Base-by-base conservation (phyloP, 495 filamentous ascomycete species). In the Elaphomyces granulatus region DNA sequence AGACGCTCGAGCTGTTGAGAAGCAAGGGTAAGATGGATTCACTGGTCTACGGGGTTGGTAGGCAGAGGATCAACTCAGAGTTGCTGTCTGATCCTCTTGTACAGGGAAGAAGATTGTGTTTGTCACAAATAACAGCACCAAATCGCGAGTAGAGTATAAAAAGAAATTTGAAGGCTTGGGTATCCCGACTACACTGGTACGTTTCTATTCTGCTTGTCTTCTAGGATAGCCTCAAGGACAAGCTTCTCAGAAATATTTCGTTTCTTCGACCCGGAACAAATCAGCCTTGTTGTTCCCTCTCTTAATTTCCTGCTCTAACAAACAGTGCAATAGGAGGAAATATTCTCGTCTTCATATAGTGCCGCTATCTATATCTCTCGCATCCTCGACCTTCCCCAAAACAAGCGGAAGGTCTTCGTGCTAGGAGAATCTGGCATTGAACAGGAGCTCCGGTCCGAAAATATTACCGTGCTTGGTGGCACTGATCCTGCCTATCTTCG, bases 51-150 rank as follows among this genome's bases (percentile, higher is more conserved):
- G n/a, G n/a, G n/a, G n/a, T n/a, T n/a, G n/a, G n/a, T n/a, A n/a
- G n/a, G n/a, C n/a, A n/a, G n/a, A n/a, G n/a, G n/a, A n/a, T n/a
- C n/a, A n/a, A n/a, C n/a, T n/a, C n/a, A n/a, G n/a, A n/a, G n/a
- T n/a, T n/a, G n/a, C n/a, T n/a, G n/a, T n/a, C n/a, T n/a, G n/a
- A n/a, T n/a, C n/a, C n/a, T n/a, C n/a, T n/a, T n/a, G n/a, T n/a
- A 15, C 45, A 90, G 87, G 83, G 40, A 99, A 99, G 58, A 82
- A 78, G 59, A 66, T 90, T 14, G 77, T 99, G 43, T 99, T 99
- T 55, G 90, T 99, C 34, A 96, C 90, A 2, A 99, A 99, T 60
- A 99, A 99, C 70, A 92, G 83, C 55, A 96, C 90, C 19, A 96
- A 96, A 56, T 94, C 88, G 14, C 83, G 90, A 14, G 69, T 74